Evolutionary conservation across 768 basidiomycete species (phyloP), one percentile per base, ranked within the genome.

Genomic region (Leccinum olivaceopallidum): DNA sequence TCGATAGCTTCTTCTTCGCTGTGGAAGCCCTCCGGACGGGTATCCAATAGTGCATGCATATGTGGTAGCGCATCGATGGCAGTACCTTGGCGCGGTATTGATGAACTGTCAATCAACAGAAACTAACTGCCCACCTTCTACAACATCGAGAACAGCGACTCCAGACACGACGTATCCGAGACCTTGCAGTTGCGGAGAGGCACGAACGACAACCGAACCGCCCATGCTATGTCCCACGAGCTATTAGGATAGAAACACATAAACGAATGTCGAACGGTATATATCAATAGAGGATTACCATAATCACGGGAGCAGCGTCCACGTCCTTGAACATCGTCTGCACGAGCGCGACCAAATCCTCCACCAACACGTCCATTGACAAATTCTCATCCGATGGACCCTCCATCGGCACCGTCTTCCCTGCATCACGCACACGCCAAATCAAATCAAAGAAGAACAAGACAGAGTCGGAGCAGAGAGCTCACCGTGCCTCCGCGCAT

Each of bases 191-290:
- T 75, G 70, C 2, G 92, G 85, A 61, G 85, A 86, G 2, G 87
- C 82, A 5, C 86, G 84, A 8, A 90, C 85, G 22, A 92, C 83
- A 4, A 97, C 95, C 0, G 95, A 88, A 26, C 95, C 96, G 14
- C 97, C 97, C 90, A 99, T 96, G 60, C 93, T 95, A 71, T 99
- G 97, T 0, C 97, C 97, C 9, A 97, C 82, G 7, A 97, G 82
- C 90, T 93, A 55, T 57, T 8, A 37, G n/a, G 14, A 30, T 32
- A 28, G 44, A 39, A 47, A 30, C 7, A 37, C 6, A 24, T 52
- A 47, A 59, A 48, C 34, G n/a, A 44, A 59, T 6, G 48, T 34
- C 20, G 16, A 22, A 52, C 22, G 2, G 24, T 2, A 2, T 24
- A 2, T 24, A 44, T 37, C 52, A 22, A 14, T 44, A 32, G 13